phyloP scores from a whole-genome alignment of 805 yeast genomes.

The Ogataea pini region DNA sequence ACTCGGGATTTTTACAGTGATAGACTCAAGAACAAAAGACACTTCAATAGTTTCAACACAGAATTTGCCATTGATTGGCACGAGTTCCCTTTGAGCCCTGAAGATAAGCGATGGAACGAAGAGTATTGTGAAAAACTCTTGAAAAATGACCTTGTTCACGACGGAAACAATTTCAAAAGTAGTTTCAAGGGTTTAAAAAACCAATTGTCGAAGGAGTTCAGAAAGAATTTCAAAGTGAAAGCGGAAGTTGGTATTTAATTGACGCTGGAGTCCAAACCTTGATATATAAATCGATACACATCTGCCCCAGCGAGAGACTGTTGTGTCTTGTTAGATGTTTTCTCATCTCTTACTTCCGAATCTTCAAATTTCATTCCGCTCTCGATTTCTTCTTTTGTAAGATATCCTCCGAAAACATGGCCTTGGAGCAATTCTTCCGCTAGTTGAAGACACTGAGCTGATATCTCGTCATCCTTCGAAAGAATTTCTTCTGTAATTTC shows the following conservation, averaged over 20 bases:
- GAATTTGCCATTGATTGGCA: constrained; percentile 60
- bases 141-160: constrained; percentile 42
- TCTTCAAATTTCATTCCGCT: constrained; percentile 27
- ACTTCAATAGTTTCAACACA: constrained; percentile 72
- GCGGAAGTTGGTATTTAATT: neutral
- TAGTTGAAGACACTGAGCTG: constrained; percentile 65
- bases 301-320: constrained; percentile 36
- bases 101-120: constrained; percentile 45
- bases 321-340: neutral
- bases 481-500: constrained; percentile 30
- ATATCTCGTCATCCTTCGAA: constrained; percentile 57
- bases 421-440: constrained; percentile 54
- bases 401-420: constrained; percentile 63
- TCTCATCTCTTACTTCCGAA: constrained; percentile 33
- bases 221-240: constrained; percentile 9
- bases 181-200: constrained; percentile 44
- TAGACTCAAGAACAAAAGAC: constrained; percentile 58
- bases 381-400: constrained; percentile 51
- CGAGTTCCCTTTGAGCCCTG: constrained; percentile 45
- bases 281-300: constrained; percentile 45
- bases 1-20: constrained; percentile 61
- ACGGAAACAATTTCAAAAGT: constrained; percentile 40
- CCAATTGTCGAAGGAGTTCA: constrained; percentile 43
- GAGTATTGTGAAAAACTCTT: constrained; percentile 25
- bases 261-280: constrained; percentile 39